Base-by-base conservation (phyloP, 2,329 filamentous ascomycete species). In the Botrytis pseudocinerea region DNA sequence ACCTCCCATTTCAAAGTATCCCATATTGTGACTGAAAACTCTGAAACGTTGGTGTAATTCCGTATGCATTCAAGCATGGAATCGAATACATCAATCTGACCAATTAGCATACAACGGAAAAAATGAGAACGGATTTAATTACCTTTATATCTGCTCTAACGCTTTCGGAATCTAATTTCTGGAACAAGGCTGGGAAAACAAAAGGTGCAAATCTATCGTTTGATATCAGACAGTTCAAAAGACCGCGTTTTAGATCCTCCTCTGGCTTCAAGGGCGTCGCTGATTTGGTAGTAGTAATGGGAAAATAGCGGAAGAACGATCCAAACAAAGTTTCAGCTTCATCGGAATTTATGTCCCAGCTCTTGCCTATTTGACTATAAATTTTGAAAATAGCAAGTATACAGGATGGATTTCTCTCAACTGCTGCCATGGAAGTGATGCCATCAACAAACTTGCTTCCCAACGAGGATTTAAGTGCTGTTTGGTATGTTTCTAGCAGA, bases 1-100 rank as follows among this genome's bases (percentile, higher is more conserved):
- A 82, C 73, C 62, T 81, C 80, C 66, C 78, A 81, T 70, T 82
- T 81, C 25, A 82, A 59, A 3, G 76, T 73, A 70, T 80, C 77
- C 80, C 80, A 82, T 32, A 82, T 73, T 63, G 79, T 78, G 7
- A 65, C 40, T 25, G 76, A 76, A 64, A 79, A 81, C 8, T 64
- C 71, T 8, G 61, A 64, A 16, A 77, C 48, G 28, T 64, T 54
- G n/a, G 75, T 74, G 62, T 79, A 80, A 28, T 59, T 69, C 14
- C 51, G 54, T 18, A 77, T 71, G 68, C 77, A 78, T 35, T 70
- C 62, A 42, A 73, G 69, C 40, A 78, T 74, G n/a, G 77, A 76
- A 20, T 71, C 44, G 18, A 80, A 74, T 18, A 79, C 74, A 69
- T 80, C 77, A n/a, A 74, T 77, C 79, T 80, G 70, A 71, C 22